Conservation (phyloP, 805 yeast species). For the Candida pseudofarinosa region DNA sequence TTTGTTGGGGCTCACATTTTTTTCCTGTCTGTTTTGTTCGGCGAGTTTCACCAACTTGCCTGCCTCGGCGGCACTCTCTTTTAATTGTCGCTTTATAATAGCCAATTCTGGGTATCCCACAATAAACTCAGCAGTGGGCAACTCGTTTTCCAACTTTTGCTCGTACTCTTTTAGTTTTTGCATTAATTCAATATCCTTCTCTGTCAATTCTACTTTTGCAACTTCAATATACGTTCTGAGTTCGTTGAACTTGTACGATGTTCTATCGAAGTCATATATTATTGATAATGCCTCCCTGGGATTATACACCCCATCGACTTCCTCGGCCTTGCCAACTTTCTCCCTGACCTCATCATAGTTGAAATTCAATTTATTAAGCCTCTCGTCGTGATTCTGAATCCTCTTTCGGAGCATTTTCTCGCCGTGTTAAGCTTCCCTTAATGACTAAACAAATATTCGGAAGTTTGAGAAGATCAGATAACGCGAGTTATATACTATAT, state of each 20-base stretch:
- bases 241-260: slow-evolving; percentile 22
- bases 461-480: background rate
- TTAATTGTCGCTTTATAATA: slow-evolving; percentile 24
- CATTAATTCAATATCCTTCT: slow-evolving; percentile 9
- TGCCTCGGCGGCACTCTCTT: slow-evolving; percentile 29
- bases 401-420: slow-evolving; percentile 11
- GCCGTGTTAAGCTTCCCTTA: background rate
- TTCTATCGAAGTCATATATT: slow-evolving; percentile 23
- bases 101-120: slow-evolving; percentile 18
- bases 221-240: slow-evolving; percentile 20
- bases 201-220: slow-evolving; percentile 9
- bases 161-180: slow-evolving; percentile 13
- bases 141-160: slow-evolving; percentile 16
- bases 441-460: background rate
- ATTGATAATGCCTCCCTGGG: slow-evolving; percentile 12
- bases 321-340: slow-evolving; percentile 5
- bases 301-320: slow-evolving; percentile 4
- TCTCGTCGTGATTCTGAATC: slow-evolving; percentile 14
- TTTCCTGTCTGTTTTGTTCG: slow-evolving; percentile 1
- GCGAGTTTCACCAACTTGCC: slow-evolving; percentile 20
- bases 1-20: background rate
- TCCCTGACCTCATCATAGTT: slow-evolving; percentile 11
- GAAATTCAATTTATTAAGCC: slow-evolving; percentile 11
- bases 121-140: slow-evolving; percentile 20
- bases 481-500: background rate